Evolutionary conservation across 768 basidiomycete species (phyloP), one percentile per base, ranked within the genome.

Genomic region (Kwoniella mangroviensis): DNA sequence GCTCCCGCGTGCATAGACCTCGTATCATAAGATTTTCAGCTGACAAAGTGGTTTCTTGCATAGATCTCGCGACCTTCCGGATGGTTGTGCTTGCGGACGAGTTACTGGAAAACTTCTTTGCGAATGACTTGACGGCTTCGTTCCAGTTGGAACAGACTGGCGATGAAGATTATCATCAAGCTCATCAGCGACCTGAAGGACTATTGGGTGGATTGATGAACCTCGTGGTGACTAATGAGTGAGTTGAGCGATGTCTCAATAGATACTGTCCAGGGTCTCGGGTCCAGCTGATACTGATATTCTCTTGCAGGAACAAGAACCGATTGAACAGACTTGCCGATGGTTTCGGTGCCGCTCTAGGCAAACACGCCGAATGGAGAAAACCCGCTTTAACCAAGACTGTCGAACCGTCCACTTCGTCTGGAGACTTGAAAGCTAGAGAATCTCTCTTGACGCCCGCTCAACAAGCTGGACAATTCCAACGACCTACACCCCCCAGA

Each of bases 61-160:
- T 74, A 93, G 93, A 82, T 60, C 75, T 84, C 10, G 83, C 83
- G 2, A 84, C 83, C 9, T 99, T 99, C 89, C 90, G 97, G 7
- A 99, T 98, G 97, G 96, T 98, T 51, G 92, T 99, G 4, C 87
- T 99, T 10, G 95, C 96, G 1, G 97, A 98, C 74, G 95, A 98
- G 81, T 87, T 98, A 28, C 88, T 99, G 26, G 97, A 99, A 81
- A 91, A 92, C 1, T 99, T 99, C 87, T 99, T 98, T 77, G 94
- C 94, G 78, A 88, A 91, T 0, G 97, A 98, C 82, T 85, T 99
- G 71, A 89, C 92, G 0, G 88, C 88, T 0, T 94, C 94, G 2
- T 98, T 97, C 88, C 87, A 89, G 72, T 86, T 97, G 42, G 90
- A 91, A 66, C 85, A 87, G 17, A 85, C 91, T 5, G 74, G 76